Conservation (phyloP, 2,329 filamentous ascomycete species). For the Penicillium sp. region DNA sequence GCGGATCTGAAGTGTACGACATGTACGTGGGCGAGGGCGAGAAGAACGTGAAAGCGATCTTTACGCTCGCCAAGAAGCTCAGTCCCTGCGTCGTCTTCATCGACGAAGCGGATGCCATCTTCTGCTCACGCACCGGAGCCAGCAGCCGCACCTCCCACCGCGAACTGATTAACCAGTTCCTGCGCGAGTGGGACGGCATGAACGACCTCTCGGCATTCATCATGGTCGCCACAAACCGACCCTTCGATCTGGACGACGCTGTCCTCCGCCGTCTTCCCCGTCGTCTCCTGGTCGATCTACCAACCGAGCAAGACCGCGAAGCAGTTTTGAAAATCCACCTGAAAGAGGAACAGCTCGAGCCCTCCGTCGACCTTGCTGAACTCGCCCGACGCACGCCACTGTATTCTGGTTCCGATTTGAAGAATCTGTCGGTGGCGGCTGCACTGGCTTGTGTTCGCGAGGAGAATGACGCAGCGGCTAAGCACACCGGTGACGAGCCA, state of each 20-base stretch:
- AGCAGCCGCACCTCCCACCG: slow-evolving; percentile 70
- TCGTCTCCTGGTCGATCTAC: slow-evolving; percentile 52
- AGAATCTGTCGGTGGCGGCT: slow-evolving; percentile 53
- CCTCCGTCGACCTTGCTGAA: slow-evolving; percentile 43
- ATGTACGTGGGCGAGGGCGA: slow-evolving; percentile 96
- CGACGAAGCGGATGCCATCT: slow-evolving; percentile 91
- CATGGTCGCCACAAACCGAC: slow-evolving; percentile 95
- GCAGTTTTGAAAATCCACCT: slow-evolving; percentile 53
- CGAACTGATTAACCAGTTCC: slow-evolving; percentile 93
- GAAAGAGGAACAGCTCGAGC: slow-evolving; percentile 47
- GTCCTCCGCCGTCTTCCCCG: slow-evolving; percentile 53
- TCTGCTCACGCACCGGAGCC: slow-evolving; percentile 68
- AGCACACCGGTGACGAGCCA: slow-evolving; percentile 38
- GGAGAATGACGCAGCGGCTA: slow-evolving; percentile 44
- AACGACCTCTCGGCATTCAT: slow-evolving; percentile 82
- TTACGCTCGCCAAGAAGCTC: slow-evolving; percentile 85
- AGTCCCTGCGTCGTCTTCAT: slow-evolving; percentile 94
- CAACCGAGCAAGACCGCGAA: slow-evolving; percentile 46
- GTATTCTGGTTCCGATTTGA: slow-evolving; percentile 55
- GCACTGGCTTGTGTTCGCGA: slow-evolving; percentile 51
- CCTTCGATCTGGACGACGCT: slow-evolving; percentile 80
- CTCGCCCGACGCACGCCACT: slow-evolving; percentile 48
- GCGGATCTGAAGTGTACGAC: slow-evolving; percentile 87
- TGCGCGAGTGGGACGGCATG: slow-evolving; percentile 96
- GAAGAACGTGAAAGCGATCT: slow-evolving; percentile 92